Percentiles rank a stretch among this genome's conserved stretches.
Evolutionary conservation across 768 basidiomycete species (phyloP).

Genomic region (Boletales sp.): DNA sequence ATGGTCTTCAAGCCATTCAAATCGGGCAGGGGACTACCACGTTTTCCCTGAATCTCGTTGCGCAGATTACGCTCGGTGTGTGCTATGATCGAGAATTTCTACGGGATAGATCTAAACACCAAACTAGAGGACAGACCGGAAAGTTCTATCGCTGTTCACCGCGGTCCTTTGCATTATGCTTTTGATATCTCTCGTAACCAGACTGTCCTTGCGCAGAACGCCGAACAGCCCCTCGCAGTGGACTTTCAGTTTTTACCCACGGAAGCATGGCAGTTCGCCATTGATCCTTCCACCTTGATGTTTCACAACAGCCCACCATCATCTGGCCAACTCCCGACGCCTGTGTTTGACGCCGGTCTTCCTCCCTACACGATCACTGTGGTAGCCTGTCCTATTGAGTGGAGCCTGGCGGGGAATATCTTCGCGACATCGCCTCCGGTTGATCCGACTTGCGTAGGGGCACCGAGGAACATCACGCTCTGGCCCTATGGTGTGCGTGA

Average conservation of each 20-base stretch:
- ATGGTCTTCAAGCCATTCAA: neutral
- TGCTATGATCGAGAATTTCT: neutral
- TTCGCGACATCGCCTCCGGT: slow-evolving; percentile 36
- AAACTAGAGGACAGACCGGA: neutral
- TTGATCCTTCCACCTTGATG: slow-evolving; percentile 28
- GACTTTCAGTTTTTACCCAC: slow-evolving; percentile 25
- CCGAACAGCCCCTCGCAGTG: slow-evolving; percentile 31
- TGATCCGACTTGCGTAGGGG: slow-evolving; percentile 42
- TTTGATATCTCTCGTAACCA: neutral
- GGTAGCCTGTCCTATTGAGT: neutral
- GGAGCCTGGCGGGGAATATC: neutral
- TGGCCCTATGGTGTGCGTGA: slow-evolving; percentile 1
- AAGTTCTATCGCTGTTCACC: neutral
- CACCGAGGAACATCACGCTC: slow-evolving; percentile 1
- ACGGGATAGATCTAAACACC: neutral
- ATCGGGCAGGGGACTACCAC: neutral
- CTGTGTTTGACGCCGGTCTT: neutral
- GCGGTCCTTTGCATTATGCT: slow-evolving; percentile 1
- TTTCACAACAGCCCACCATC: slow-evolving; percentile 35
- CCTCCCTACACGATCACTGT: neutral
- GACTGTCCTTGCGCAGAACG: neutral
- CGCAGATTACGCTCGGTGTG: neutral
- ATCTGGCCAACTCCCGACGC: slow-evolving; percentile 18
- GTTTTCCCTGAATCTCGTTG: neutral
- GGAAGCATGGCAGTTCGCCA: slow-evolving; percentile 1